Evolutionary conservation across 2,329 filamentous ascomycete species (phyloP).

Genomic region (Fusarium subtropicale): DNA sequence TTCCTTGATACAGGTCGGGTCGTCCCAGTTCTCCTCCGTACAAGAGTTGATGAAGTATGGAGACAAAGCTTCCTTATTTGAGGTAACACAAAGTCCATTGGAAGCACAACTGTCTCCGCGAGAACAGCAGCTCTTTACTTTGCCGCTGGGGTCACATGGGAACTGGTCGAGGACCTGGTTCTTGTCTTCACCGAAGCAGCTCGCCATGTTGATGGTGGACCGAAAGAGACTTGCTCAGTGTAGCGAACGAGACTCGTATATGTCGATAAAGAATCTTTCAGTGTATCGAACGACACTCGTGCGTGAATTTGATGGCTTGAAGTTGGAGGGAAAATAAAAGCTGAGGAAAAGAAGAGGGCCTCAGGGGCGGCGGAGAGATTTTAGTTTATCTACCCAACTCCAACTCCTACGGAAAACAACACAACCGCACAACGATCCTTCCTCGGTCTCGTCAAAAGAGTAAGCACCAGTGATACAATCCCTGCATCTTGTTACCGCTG

Average conservation of each 20-base stretch:
- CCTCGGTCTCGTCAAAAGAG: not conserved
- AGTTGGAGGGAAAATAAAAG: not conserved
- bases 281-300: not conserved
- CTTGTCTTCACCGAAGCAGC: not conserved
- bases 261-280: no score
- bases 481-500: conserved; percentile 5
- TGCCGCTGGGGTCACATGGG: not conserved
- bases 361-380: not conserved
- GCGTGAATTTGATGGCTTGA: not conserved
- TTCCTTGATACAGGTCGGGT: not conserved
- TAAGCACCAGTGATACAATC: conserved; percentile 6
- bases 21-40: not conserved
- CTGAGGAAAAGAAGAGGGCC: not conserved
- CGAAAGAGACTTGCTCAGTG: no score
- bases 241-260: no score
- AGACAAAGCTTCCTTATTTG: not conserved
- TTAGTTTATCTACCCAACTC: not conserved
- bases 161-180: not conserved
- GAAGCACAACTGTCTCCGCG: not conserved
- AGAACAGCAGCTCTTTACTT: not conserved
- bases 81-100: not conserved
- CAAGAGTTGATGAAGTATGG: not conserved
- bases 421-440: not conserved
- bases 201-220: not conserved
- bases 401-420: not conserved